Evolutionary conservation across 148 eudicot genomes (phyloP).

Genomic region (Rheum nobile): DNA sequence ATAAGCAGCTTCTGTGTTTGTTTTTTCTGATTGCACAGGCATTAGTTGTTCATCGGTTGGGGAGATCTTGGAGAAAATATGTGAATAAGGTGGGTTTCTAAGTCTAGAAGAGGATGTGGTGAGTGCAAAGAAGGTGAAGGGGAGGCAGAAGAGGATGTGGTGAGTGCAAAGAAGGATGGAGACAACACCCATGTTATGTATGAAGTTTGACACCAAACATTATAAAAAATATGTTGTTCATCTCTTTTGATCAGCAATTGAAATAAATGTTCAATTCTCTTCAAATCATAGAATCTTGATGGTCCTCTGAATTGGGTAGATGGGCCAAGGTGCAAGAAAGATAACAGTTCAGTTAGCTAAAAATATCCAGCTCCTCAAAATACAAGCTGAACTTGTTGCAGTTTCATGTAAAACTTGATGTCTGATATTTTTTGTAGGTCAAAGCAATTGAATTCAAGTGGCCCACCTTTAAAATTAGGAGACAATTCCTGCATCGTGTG

Average conservation of each 20-base stretch:
- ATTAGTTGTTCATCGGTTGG: slow-evolving; percentile 53
- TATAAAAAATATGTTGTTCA: too few relatives aligned
- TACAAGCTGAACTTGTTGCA: neutral
- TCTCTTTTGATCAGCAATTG: neutral
- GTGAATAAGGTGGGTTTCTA: slow-evolving; percentile 42
- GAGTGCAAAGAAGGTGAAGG: too few relatives aligned
- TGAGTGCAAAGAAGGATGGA: too few relatives aligned
- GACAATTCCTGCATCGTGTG: neutral
- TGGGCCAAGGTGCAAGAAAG: neutral
- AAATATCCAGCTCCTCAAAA: neutral
- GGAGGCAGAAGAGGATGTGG: too few relatives aligned
- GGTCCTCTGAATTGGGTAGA: neutral
- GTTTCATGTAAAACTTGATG: neutral
- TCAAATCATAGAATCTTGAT: neutral
- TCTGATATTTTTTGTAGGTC: too few relatives aligned
- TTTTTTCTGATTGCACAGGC: slow-evolving; percentile 37
- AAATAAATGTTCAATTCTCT: neutral
- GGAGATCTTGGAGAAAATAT: slow-evolving; percentile 82
- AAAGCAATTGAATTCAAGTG: slow-evolving; percentile 3
- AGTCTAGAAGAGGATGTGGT: too few relatives aligned
- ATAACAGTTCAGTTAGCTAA: neutral
- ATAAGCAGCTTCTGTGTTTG: neutral
- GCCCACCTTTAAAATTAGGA: neutral
- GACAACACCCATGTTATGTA: too few relatives aligned
- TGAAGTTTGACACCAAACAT: too few relatives aligned